Base-by-base conservation (phyloP, 306 rosid species). In the Malus fusca region DNA sequence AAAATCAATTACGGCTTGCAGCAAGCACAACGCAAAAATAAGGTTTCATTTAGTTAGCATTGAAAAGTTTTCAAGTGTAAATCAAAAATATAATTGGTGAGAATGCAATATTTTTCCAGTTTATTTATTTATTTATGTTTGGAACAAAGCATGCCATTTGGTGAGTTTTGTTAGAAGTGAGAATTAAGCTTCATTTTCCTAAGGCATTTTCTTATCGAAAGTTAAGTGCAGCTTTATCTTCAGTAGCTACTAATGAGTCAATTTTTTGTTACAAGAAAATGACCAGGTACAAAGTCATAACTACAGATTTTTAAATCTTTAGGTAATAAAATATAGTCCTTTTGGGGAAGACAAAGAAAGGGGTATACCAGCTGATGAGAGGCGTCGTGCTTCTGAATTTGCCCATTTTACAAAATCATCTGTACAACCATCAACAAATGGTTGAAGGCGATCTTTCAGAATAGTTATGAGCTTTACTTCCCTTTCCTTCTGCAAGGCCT, bases 401-500 rank as follows among this genome's bases (percentile, higher is more conserved):
- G 96, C 93, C 96, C 93, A 88, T 43, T 66, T 58, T 71, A 83
- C 83, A 78, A 95, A 95, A 79, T 95, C 99, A 28, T 90, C 90
- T 42, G 7, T 69, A 77, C 71, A 86, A 65, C 87, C 92, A 23
- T 85, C 91, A 43, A 92, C 96, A 84, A 84, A 90, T 73, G 87
- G 97, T 72, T 89, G 93, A 73, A 95, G 76, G 74, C 78, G 97
- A 55, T 79, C 87, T 83, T 82, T 95, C 83, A 95, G 71, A 81
- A 76, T 72, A 28, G 73, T 19, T 71, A 76, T 65, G 62, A 95
- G 96, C 87, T 87, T 92, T 73, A 56, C 79, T 80, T 90, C 92
- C 88, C 99, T 90, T 86, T 90, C 97, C 78, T 85, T 95, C 83
- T 87, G 99, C 82, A 86, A 59, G 44, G 85, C 65, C 99, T 95